Base-by-base conservation (phyloP, 805 yeast genomes). In the Cyberlindnera mississippiensis region DNA sequence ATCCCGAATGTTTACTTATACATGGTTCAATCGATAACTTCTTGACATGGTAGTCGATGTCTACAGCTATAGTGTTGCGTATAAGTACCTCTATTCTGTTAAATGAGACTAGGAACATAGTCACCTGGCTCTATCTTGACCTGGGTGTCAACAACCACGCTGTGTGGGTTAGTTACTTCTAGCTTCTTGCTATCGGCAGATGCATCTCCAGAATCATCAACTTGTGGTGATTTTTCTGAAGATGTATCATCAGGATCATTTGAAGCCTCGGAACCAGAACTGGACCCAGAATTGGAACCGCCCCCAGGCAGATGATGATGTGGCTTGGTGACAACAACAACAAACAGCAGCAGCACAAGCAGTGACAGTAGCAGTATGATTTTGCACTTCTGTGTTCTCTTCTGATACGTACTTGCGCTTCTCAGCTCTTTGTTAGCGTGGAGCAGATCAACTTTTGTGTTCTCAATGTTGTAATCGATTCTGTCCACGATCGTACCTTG, bases 401-500 rank as follows among this genome's bases (percentile, higher is more conserved):
- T 84, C 56, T 93, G 98, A 64, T 91, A 86, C 13, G 69, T 64
- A 34, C 84, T 80, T 0, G 97, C 97, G 51, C 79, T 73, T 9
- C 73, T 69, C 46, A 93, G 67, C 63, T 93, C 93, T 46, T 78
- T 76, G 46, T 85, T 86, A 0, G 97, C 93, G 29, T 72, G 73
- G 55, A 81, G 78, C 45, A 91, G 75, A 50, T 88, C 84, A 28
- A 77, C 77, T 2, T 78, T 82, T n/a, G 96, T 83, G 45, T 80
- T 80, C 46, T 83, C 84, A 45, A 93, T 66, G 59, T 93, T 93
- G 61, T 91, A 93, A 63, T 91, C 99, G 42, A 93, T 91, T 51
- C 97, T 70, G 63, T 93, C 99, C 45, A 93, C 71, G 33, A 93
- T 74, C 0, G 96, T 87, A 1, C 99, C 99, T 64, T 93, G 99